A percentile compares a stretch with the other conserved stretches of the same genome.
Conservation (phyloP, 352 stramenopile species). For the Phytophthora tentaculata region DNA sequence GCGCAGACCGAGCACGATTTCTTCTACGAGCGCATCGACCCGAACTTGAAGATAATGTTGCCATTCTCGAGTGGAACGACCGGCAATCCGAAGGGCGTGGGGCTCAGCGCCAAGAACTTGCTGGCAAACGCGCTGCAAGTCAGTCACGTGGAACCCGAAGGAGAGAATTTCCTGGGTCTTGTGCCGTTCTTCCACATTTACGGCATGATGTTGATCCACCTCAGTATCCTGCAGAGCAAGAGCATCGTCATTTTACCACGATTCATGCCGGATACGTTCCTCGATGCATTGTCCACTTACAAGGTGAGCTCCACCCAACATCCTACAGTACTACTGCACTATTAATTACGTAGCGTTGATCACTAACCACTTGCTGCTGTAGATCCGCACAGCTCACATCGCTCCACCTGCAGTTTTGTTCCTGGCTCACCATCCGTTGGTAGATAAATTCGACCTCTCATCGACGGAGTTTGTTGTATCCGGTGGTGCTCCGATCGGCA, state of each 20-base stretch:
- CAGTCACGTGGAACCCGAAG: conserved; percentile 63
- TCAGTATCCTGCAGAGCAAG: conserved; percentile 80
- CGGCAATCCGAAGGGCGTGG: conserved; percentile 80
- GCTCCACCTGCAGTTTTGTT: conserved; percentile 69
- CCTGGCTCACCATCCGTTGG: conserved; percentile 53
- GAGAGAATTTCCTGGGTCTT: conserved; percentile 55
- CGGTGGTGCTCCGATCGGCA: conserved; percentile 90
- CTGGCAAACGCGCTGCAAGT: conserved; percentile 91
- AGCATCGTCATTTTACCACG: conserved; percentile 86
- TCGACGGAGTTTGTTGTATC: conserved; percentile 77
- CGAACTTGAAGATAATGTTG: conserved; percentile 63
- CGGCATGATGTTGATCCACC: conserved; percentile 85
- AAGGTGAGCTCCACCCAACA: conserved; percentile 31
- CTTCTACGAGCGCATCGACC: conserved; percentile 56
- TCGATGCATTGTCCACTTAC: conserved; percentile 72
- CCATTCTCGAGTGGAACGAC: conserved; percentile 95
- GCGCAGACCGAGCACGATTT: conserved; percentile 47
- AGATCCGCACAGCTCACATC: conserved; percentile 64
- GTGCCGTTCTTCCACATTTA: conserved; percentile 98
- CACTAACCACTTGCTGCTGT: neutral
- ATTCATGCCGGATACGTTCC: conserved; percentile 92
- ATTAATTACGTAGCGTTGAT: neutral
- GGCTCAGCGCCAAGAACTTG: conserved; percentile 90
- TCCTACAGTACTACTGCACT: no score
- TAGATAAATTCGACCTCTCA: conserved; percentile 91